phyloP scores from a whole-genome alignment of 2,329 filamentous ascomycete species.

The Raffaelea ambrosiae region DNA sequence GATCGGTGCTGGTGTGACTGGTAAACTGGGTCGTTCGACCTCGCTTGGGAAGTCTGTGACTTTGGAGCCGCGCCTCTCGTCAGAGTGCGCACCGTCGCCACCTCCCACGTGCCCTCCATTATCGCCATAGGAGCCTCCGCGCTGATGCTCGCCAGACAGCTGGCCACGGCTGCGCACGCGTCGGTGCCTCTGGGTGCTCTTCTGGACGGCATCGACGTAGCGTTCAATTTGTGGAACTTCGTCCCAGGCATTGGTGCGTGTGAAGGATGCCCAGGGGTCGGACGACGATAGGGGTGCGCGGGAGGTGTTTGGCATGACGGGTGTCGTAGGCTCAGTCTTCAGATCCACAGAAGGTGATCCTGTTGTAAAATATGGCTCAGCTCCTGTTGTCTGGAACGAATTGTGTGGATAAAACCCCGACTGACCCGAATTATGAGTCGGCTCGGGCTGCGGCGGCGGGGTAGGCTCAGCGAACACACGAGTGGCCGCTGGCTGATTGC shows the following conservation, averaged over 20 bases:
- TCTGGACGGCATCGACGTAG: slow-evolving; percentile 73
- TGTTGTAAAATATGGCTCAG: slow-evolving; percentile 25
- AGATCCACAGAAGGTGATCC: slow-evolving; percentile 26
- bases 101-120: slow-evolving; percentile 12
- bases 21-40: slow-evolving; percentile 74
- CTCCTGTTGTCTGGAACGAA: slow-evolving; percentile 13
- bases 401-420: slow-evolving; percentile 5
- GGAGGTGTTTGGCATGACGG: slow-evolving; percentile 38
- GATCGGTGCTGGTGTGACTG: slow-evolving; percentile 81
- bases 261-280: slow-evolving; percentile 64
- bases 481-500: slow-evolving; percentile 49
- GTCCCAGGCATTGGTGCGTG: slow-evolving; percentile 87
- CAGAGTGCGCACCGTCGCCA: slow-evolving; percentile 10
- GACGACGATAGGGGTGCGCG: slow-evolving; percentile 30
- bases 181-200: slow-evolving; percentile 51
- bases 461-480: slow-evolving; percentile 53
- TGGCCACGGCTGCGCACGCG: slow-evolving; percentile 24
- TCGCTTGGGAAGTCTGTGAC: slow-evolving; percentile 84
- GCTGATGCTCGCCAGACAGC: slow-evolving; percentile 1
- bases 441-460: slow-evolving; percentile 14
- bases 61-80: slow-evolving; percentile 41
- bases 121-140: slow-evolving; percentile 16
- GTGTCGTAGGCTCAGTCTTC: slow-evolving; percentile 35
- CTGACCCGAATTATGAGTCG: slow-evolving; percentile 16
- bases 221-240: slow-evolving; percentile 78